Percentiles rank a stretch among this genome's conserved stretches.
Evolutionary conservation across 352 stramenopile genomes (phyloP).

Genomic region (Lagenidium giganteum): DNA sequence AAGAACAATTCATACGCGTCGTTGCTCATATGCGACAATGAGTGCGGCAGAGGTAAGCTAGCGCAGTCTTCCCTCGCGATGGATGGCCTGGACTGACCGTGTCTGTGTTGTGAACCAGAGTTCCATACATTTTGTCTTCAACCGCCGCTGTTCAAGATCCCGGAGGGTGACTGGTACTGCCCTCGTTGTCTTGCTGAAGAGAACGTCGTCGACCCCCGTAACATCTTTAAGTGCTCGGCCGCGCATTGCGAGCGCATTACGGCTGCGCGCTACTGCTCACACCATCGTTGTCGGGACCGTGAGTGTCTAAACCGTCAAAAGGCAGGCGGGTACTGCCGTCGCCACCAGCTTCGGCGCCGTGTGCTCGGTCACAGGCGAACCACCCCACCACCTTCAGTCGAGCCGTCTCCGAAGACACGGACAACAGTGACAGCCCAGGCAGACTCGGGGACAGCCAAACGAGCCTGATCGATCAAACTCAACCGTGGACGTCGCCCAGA

Average conservation of each 20-base stretch:
- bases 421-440: too few relatives aligned
- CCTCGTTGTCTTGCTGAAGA: slow-evolving; percentile 24
- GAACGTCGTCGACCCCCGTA: slow-evolving; percentile 11
- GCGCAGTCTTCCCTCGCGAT: too few relatives aligned
- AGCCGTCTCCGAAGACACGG: too few relatives aligned
- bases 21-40: slow-evolving; percentile 46
- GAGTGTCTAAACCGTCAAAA: slow-evolving; percentile 25
- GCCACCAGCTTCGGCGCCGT: slow-evolving; percentile 23
- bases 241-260: slow-evolving; percentile 32
- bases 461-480: too few relatives aligned
- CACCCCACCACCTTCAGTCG: background rate
- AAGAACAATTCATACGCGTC: slow-evolving; percentile 35
- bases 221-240: slow-evolving; percentile 32
- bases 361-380: background rate
- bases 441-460: too few relatives aligned
- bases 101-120: slow-evolving; percentile 13
- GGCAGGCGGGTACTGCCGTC: slow-evolving; percentile 23
- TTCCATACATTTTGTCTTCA: slow-evolving; percentile 46
- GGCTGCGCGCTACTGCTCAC: slow-evolving; percentile 26
- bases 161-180: slow-evolving; percentile 44
- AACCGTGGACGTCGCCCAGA: too few relatives aligned
- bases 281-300: slow-evolving; percentile 24
- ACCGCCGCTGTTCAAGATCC: slow-evolving; percentile 37
- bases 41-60: slow-evolving; percentile 30
- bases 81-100: too few relatives aligned